phyloP scores from a whole-genome alignment of 2,329 filamentous ascomycete genomes.

The Dothidotthia symphoricarpi region DNA sequence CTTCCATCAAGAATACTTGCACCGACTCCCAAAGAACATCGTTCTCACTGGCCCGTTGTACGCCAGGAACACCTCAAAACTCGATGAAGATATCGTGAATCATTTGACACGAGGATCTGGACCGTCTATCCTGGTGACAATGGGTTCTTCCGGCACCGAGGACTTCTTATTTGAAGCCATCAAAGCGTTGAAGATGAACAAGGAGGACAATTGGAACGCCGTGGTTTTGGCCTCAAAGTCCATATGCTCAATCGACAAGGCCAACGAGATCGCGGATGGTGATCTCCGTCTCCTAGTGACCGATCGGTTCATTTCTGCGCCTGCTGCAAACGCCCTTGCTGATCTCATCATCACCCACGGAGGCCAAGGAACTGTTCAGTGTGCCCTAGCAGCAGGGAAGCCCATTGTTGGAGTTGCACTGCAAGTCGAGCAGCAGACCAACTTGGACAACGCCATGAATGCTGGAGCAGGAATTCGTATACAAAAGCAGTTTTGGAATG shows the following conservation, averaged over 20 bases:
- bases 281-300: constrained; percentile 31
- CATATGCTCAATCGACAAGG: constrained; percentile 31
- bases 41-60: constrained; percentile 32
- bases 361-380: constrained; percentile 36
- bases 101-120: constrained; percentile 26
- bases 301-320: constrained; percentile 32
- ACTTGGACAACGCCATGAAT: constrained; percentile 37
- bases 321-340: constrained; percentile 29
- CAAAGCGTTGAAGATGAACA: constrained; percentile 25
- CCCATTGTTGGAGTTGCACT: constrained; percentile 34
- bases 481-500: constrained; percentile 31
- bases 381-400: constrained; percentile 32
- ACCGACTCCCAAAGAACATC: constrained; percentile 32
- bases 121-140: constrained; percentile 29
- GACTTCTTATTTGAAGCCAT: constrained; percentile 35
- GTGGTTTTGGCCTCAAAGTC: constrained; percentile 33
- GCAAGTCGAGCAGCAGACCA: constrained; percentile 37
- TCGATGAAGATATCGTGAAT: constrained; percentile 27
- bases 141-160: constrained; percentile 35
- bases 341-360: constrained; percentile 33
- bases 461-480: constrained; percentile 31
- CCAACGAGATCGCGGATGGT: constrained; percentile 20
- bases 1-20: constrained; percentile 32
- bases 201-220: constrained; percentile 30
- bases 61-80: constrained; percentile 19